Evolutionary conservation across 495 filamentous ascomycete genomes (phyloP), one percentile per base, ranked within the genome.

Genomic region (Podospora comata): DNA sequence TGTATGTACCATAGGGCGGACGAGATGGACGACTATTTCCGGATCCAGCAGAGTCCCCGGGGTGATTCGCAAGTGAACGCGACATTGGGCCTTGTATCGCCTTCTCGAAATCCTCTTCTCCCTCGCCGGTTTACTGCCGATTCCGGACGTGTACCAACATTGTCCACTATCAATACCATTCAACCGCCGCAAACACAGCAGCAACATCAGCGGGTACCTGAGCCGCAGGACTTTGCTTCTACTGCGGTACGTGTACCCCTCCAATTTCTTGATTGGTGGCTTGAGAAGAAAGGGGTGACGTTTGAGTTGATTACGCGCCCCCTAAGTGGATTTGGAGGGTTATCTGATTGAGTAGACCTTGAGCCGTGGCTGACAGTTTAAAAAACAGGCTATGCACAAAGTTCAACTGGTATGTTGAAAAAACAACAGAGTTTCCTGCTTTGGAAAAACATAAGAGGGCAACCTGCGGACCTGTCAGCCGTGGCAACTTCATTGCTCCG

Each of bases 41-140:
- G 89, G 67, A 84, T 87, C 77, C 88, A 91, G 75, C 87, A 89
- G 73, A 91, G 88, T 70, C 86, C 90, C 32, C 85, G 87, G 64
- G 87, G 86, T 75, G 90, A 94, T 71, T 82, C 86, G 67, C 84
- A 87, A 65, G 91, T 91, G 75, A 86, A 86, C 65, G 87, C 87
- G 54, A 58, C 72, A 62, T 88, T 92, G 61, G 61, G 61, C 18
- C 28, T 63, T 79, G 88, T 85, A 65, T 85, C 90, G 69, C 86
- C 92, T 60, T 87, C 87, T 65, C 87, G 89, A 72, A 87, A 86
- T 74, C 83, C 83, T 72, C 80, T 82, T 67, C 86, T 87, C 70
- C 92, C 93, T 79, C 90, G 95, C 78, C 90, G 95, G 68, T 97
- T 97, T 82, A 99, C 95, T 66, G 95, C 93, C 30, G 92, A 95